These are phyloP conservation scores for Naumovozyma dairenensis DNA, from an alignment of 805 yeast species.

Conservation along the genomic window DNA sequence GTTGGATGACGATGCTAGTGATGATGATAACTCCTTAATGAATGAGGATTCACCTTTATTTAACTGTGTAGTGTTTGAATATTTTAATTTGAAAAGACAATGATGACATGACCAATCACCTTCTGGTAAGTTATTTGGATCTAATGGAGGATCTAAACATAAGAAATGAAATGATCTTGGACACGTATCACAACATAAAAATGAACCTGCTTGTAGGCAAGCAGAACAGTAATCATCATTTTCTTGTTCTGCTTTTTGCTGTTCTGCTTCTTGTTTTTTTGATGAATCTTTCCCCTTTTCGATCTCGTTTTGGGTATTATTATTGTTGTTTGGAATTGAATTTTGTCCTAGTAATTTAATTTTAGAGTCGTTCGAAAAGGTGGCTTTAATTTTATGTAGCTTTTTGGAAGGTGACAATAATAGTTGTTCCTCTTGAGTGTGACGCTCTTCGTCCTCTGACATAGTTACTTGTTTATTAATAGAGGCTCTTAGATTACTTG, in stretches of 20 bases:
- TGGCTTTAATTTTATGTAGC: constrained; percentile 11
- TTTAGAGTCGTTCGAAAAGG: constrained; percentile 16
- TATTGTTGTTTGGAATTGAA: neutral
- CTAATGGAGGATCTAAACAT: constrained; percentile 85
- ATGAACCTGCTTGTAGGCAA: constrained; percentile 83
- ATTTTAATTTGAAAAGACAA: constrained; percentile 42
- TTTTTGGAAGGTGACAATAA: constrained; percentile 8
- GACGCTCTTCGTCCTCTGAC: neutral
- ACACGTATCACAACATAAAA: constrained; percentile 89
- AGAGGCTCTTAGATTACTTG: constrained; percentile 25
- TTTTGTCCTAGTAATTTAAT: constrained; percentile 31
- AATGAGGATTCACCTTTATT: constrained; percentile 17
- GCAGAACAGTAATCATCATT: constrained; percentile 90
- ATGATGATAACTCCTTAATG: constrained; percentile 5
- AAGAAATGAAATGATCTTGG: constrained; percentile 87
- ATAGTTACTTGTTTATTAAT: neutral
- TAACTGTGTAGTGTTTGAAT: constrained; percentile 20
- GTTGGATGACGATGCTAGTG: constrained; percentile 15
- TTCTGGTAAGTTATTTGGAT: constrained; percentile 64
- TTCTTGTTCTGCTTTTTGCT: constrained; percentile 27
- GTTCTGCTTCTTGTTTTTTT: constrained; percentile 2
- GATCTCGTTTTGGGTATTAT: neutral
- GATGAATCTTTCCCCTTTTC: neutral
- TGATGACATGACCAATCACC: constrained; percentile 85
- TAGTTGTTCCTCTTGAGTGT: constrained; percentile 2